Conservation (phyloP, 2,329 filamentous ascomycete species). For the Sporothrix humicola region DNA sequence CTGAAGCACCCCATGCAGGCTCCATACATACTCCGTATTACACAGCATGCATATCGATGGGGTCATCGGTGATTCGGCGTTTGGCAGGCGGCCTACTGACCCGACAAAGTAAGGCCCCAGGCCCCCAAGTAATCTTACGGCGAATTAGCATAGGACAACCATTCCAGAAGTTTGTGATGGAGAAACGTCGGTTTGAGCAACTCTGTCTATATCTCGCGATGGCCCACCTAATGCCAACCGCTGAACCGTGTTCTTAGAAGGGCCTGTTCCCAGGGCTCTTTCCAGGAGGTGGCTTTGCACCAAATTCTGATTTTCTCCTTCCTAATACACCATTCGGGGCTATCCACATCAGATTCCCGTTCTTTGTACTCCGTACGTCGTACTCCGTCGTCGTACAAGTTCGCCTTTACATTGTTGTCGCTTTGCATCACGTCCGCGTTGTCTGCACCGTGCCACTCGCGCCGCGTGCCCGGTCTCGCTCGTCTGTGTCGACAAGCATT, state of each 20-base stretch:
- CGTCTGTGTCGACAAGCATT: background rate
- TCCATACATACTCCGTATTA: background rate
- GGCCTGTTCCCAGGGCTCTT: no score
- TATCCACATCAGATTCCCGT: no score
- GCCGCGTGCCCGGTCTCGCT: conserved; percentile 1
- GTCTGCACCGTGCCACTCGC: background rate
- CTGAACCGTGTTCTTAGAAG: background rate
- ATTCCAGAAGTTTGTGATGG: no score
- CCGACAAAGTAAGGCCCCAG: conserved; percentile 2
- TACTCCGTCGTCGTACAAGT: no score
- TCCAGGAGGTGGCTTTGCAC: no score
- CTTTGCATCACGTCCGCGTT: background rate
- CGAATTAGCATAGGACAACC: background rate
- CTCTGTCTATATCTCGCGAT: conserved; percentile 28
- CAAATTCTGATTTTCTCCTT: no score
- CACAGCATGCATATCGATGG: conserved; percentile 8
- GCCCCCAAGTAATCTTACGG: background rate
- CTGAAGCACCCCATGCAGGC: background rate
- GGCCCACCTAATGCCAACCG: conserved; percentile 8
- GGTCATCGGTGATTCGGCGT: conserved; percentile 31
- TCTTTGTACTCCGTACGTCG: no score
- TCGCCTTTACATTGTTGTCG: background rate
- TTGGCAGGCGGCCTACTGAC: conserved; percentile 1
- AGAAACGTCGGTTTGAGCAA: conserved; percentile 10
- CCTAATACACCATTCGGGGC: no score